phyloP scores from a whole-genome alignment of 805 yeast species.

The Candida maltosa region DNA sequence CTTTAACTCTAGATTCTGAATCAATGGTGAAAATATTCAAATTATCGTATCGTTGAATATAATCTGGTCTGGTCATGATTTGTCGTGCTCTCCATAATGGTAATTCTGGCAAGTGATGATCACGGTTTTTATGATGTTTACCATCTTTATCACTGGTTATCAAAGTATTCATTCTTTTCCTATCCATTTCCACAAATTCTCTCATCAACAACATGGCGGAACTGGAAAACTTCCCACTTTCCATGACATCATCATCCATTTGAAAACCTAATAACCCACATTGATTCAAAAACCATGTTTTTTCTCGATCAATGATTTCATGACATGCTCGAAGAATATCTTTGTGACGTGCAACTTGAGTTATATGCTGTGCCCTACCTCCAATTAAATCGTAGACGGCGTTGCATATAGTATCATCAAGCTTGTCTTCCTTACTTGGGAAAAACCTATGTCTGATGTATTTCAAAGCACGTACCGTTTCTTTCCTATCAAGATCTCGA shows the following conservation, averaged over 20 bases:
- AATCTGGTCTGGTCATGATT: constrained; percentile 82
- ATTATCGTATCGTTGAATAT: constrained; percentile 70
- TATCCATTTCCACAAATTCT: constrained; percentile 69
- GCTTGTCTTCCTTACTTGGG: constrained; percentile 29
- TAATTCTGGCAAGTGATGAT: constrained; percentile 63
- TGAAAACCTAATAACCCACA: constrained; percentile 73
- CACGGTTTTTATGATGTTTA: constrained; percentile 18
- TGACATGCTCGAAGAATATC: constrained; percentile 63
- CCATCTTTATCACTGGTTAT: constrained; percentile 26
- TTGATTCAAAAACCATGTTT: constrained; percentile 82
- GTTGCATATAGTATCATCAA: constrained; percentile 41
- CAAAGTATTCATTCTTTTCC: constrained; percentile 26
- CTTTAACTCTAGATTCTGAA: constrained; percentile 66
- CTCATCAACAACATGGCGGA: constrained; percentile 72
- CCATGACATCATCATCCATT: constrained; percentile 91
- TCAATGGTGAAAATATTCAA: constrained; percentile 79
- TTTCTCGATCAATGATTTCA: constrained; percentile 70
- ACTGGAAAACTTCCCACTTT: constrained; percentile 70
- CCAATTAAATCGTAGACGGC: constrained; percentile 69
- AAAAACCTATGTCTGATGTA: constrained; percentile 44
- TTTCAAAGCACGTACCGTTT: constrained; percentile 54
- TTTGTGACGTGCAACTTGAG: constrained; percentile 60
- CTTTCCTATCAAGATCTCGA: constrained; percentile 53
- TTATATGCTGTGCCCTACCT: constrained; percentile 80
- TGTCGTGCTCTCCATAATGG: constrained; percentile 85